Percentiles rank a stretch among this genome's conserved stretches.
Evolutionary conservation across 2,329 filamentous ascomycete species (phyloP).

Genomic region (Aulographum hederae): DNA sequence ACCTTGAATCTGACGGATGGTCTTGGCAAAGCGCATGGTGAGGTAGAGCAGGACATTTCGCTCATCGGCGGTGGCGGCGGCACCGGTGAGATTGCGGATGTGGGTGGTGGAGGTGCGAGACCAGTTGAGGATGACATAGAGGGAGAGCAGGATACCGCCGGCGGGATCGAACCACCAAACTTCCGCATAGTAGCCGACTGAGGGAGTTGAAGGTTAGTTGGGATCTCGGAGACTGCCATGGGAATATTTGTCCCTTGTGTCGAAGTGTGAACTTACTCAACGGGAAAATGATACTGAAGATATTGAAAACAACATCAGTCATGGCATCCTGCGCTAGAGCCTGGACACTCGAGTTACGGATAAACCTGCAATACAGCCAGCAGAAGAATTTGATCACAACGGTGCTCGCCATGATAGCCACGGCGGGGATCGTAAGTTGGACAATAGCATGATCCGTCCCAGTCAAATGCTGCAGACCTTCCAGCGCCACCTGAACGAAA

Average conservation of each 20-base stretch:
- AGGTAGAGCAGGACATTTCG: conserved; percentile 75
- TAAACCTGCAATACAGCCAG: conserved; percentile 76
- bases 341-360: conserved; percentile 73
- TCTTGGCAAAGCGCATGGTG: conserved; percentile 82
- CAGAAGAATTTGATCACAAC: conserved; percentile 66
- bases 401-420: conserved; percentile 64
- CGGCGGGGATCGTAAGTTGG: conserved; percentile 52
- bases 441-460: conserved; percentile 47
- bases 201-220: not conserved
- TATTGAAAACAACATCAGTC: conserved; percentile 78
- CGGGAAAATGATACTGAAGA: conserved; percentile 74
- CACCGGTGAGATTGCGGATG: conserved; percentile 64
- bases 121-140: conserved; percentile 69
- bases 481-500: conserved; percentile 58
- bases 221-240: not conserved
- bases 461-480: conserved; percentile 48
- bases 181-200: conserved; percentile 52
- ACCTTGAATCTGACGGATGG: conserved; percentile 72
- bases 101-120: conserved; percentile 54
- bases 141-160: conserved; percentile 59
- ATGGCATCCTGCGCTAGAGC: conserved; percentile 52
- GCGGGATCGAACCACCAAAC: conserved; percentile 75
- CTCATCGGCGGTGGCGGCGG: conserved; percentile 62
- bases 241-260: too few species aligned
- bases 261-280: conserved; percentile 29